Conservation (phyloP, 345 rosid species). For the Lepidium sativum region DNA sequence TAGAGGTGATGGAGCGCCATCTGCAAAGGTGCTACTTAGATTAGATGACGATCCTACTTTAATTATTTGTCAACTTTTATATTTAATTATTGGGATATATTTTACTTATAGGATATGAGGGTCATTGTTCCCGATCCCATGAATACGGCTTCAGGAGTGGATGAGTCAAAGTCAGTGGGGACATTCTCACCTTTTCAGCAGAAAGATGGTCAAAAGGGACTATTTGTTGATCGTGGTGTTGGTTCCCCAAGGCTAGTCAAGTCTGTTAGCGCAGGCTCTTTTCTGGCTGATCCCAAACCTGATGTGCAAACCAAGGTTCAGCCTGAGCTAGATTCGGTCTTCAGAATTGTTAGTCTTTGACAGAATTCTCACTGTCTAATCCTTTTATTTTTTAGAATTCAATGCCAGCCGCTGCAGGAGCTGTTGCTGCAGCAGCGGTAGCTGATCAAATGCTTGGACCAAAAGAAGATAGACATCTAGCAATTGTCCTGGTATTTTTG, state of each 20-base stretch:
- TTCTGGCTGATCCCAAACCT: constrained; percentile 51
- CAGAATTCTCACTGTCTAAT: constrained; percentile 11
- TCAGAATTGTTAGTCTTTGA: not conserved
- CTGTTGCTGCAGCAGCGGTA: constrained; percentile 97
- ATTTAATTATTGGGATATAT: not conserved
- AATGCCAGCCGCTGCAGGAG: constrained; percentile 99
- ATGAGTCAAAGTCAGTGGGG: constrained; percentile 70
- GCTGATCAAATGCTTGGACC: constrained; percentile 99
- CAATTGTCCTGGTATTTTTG: constrained; percentile 77
- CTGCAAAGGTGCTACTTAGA: constrained; percentile 52
- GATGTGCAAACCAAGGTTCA: constrained; percentile 68
- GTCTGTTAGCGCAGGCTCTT: constrained; percentile 60
- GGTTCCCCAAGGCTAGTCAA: constrained; percentile 92
- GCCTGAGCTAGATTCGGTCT: constrained; percentile 7
- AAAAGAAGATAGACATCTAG: constrained; percentile 92
- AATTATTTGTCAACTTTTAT: not conserved
- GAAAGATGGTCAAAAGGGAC: constrained; percentile 78
- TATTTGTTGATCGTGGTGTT: constrained; percentile 96
- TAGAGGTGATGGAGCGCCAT: constrained; percentile 52
- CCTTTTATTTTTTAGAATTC: constrained; percentile 48
- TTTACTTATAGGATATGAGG: constrained; percentile 18
- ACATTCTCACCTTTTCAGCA: constrained; percentile 61
- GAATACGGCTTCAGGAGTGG: constrained; percentile 32
- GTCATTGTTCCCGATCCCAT: constrained; percentile 17
- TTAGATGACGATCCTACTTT: constrained; percentile 8